phyloP scores from a whole-genome alignment of 2,329 filamentous ascomycete species.

The Trichoderma sp. region DNA sequence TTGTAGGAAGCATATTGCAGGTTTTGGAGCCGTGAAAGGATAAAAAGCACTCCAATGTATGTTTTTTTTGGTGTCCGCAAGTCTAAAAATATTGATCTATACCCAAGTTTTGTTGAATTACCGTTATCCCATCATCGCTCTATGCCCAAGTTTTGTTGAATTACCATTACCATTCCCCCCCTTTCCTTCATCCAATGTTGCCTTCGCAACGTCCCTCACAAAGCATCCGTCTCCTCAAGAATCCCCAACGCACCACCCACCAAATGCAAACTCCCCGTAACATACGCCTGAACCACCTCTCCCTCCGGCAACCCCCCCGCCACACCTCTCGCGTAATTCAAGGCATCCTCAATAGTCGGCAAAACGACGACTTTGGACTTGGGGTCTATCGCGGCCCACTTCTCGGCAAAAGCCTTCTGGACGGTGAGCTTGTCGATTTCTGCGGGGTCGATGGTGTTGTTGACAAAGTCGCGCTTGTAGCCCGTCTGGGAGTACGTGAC shows the following conservation, averaged over 20 bases:
- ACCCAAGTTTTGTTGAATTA: background rate
- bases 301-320: slow-evolving; percentile 25
- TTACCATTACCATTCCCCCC: background rate
- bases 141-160: background rate
- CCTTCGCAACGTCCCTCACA: slow-evolving; percentile 28
- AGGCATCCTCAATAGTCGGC: slow-evolving; percentile 55
- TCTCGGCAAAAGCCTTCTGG: slow-evolving; percentile 52
- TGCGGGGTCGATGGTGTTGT: slow-evolving; percentile 50
- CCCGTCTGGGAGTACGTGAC: slow-evolving; percentile 52
- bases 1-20: slow-evolving; percentile 76
- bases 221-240: slow-evolving; percentile 45
- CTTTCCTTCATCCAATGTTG: too few relatives aligned
- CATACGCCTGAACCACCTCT: slow-evolving; percentile 45
- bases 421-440: slow-evolving; percentile 51
- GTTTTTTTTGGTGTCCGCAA: background rate
- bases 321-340: slow-evolving; percentile 42
- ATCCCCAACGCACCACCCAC: slow-evolving; percentile 55
- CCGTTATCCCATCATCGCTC: background rate
- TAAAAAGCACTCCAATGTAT: background rate
- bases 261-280: slow-evolving; percentile 63
- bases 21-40: slow-evolving; percentile 54
- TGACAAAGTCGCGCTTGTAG: slow-evolving; percentile 58
- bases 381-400: slow-evolving; percentile 49
- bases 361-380: slow-evolving; percentile 44
- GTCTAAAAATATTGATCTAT: background rate